A percentile compares a stretch with the other conserved stretches of the same genome.
These are phyloP conservation scores for Termitomyces titanicus DNA, from an alignment of 768 basidiomycete species.

Conservation along the genomic window DNA sequence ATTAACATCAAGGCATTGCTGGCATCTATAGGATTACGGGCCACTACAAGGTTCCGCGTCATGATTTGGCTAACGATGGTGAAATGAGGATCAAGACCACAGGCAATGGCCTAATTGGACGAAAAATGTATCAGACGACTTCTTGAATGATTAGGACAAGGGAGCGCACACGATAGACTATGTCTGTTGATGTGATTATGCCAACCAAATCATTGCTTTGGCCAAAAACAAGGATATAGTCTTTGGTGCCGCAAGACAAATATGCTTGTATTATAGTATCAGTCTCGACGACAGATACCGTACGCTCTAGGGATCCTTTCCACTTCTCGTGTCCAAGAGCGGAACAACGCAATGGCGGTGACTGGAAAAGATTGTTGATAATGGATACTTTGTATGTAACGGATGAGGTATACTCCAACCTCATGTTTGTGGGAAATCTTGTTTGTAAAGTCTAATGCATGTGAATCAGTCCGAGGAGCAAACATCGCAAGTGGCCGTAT, in stretches of 20 bases:
- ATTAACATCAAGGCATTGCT: conserved; percentile 1
- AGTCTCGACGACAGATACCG: not conserved
- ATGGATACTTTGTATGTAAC: not conserved
- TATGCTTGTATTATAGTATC: not conserved
- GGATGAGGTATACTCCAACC: not conserved
- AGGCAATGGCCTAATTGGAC: not conserved
- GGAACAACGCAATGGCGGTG: not conserved
- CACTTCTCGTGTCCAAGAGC: not conserved
- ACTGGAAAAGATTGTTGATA: not conserved
- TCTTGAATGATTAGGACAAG: not conserved
- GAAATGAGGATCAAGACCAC: conserved; percentile 5
- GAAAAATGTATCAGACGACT: not conserved
- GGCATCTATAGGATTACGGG: not conserved
- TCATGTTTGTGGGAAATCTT: not conserved
- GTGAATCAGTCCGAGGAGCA: not conserved
- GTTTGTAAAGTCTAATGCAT: not conserved
- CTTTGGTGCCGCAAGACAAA: not conserved
- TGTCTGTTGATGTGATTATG: conserved; percentile 5
- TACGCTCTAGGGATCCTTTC: not conserved
- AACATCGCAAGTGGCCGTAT: not conserved
- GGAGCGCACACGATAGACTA: conserved; percentile 3
- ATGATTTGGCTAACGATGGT: conserved; percentile 3
- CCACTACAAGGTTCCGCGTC: conserved; percentile 3
- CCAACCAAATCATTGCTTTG: not conserved
- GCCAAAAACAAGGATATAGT: conserved; percentile 1